Evolutionary conservation across 495 filamentous ascomycete genomes (phyloP).

Genomic region (Sabuloglossum arenarium): DNA sequence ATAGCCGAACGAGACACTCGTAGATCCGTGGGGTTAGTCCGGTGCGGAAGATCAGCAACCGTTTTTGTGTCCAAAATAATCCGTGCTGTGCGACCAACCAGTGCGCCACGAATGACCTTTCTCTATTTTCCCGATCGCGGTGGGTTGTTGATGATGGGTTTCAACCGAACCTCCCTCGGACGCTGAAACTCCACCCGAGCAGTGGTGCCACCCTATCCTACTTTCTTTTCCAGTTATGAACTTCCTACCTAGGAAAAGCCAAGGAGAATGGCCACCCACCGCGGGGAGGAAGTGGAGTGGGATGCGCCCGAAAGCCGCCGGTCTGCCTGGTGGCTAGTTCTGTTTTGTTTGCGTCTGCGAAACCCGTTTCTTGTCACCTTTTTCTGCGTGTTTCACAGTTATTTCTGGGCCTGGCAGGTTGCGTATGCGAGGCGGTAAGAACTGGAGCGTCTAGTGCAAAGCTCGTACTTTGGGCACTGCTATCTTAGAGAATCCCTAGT

Average conservation of each 20-base stretch:
- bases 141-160: neutral
- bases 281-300: neutral
- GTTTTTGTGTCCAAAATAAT: neutral
- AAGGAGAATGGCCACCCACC: too few relatives aligned
- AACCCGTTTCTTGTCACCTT: neutral
- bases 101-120: neutral
- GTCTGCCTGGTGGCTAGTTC: too few relatives aligned
- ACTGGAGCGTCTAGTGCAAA: neutral
- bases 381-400: neutral
- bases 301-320: neutral
- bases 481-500: neutral
- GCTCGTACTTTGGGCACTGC: neutral
- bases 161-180: neutral
- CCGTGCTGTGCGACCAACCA: neutral
- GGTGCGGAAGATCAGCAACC: neutral
- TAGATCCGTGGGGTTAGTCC: neutral
- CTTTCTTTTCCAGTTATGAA: too few relatives aligned
- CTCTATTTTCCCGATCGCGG: neutral
- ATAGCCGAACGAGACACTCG: neutral
- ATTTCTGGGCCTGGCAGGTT: neutral
- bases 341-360: neutral
- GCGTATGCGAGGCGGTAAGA: neutral
- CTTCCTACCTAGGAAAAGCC: too few relatives aligned
- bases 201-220: too few relatives aligned
- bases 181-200: neutral